These are phyloP conservation scores for Chaetomiaceae sp. DNA, from an alignment of 2,329 filamentous ascomycete genomes.

Conservation along the genomic window DNA sequence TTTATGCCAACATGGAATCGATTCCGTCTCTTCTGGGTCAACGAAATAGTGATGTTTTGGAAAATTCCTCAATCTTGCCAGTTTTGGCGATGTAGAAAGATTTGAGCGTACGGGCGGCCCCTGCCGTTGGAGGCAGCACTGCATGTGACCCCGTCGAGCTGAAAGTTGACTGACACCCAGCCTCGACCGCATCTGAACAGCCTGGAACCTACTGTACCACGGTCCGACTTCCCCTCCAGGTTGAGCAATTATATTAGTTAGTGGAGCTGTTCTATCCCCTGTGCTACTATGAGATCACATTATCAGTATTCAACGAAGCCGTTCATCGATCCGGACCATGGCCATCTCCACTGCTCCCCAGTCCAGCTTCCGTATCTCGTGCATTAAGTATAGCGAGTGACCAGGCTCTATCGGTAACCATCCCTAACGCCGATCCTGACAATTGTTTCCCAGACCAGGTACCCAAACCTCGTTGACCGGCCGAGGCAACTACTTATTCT, in stretches of 20 bases:
- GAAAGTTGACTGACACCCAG: too few relatives aligned
- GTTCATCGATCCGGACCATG: not conserved
- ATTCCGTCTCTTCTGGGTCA: too few relatives aligned
- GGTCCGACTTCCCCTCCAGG: not conserved
- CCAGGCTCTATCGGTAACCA: conserved; percentile 1
- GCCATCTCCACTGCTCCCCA: too few relatives aligned
- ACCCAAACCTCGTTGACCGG: conserved; percentile 16
- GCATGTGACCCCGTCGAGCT: too few relatives aligned
- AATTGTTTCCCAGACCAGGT: conserved; percentile 8
- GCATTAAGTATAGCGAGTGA: conserved; percentile 9
- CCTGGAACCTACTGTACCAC: too few relatives aligned
- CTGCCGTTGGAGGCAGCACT: too few relatives aligned
- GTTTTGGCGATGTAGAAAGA: too few relatives aligned
- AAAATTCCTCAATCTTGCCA: too few relatives aligned
- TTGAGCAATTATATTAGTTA: conserved; percentile 14
- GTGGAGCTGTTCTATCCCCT: conserved; percentile 2
- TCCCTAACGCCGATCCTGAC: conserved; percentile 17
- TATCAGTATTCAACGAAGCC: conserved; percentile 13
- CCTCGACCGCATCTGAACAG: too few relatives aligned
- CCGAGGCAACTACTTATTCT: conserved; percentile 32
- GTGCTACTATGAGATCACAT: conserved; percentile 8
- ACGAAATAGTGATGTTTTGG: too few relatives aligned
- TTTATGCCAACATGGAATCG: too few relatives aligned
- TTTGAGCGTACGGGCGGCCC: too few relatives aligned
- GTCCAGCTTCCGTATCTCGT: conserved; percentile 1